phyloP scores from a whole-genome alignment of 176 grass and related monocot species.

The Bothriochloa decipiens region DNA sequence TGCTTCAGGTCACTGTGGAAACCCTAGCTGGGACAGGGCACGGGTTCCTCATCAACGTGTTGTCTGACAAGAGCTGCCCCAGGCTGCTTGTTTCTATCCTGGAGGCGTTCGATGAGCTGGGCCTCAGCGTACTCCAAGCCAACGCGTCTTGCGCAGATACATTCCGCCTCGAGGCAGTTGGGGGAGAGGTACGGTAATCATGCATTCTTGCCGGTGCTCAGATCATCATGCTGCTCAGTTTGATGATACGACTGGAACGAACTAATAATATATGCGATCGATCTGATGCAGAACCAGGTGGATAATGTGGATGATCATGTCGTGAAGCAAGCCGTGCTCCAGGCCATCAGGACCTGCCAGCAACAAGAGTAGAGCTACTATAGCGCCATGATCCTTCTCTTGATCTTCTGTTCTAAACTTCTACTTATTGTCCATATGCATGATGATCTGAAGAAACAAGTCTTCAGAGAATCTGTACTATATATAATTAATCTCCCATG shows the following conservation, averaged over 20 bases:
- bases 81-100: constrained; percentile 76
- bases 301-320: constrained; percentile 56
- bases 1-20: constrained; percentile 77
- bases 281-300: constrained; percentile 45
- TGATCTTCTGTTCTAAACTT: neutral
- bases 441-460: neutral
- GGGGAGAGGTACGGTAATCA: constrained; percentile 55
- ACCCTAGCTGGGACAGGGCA: constrained; percentile 48
- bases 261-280: constrained; percentile 4
- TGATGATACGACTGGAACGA: neutral
- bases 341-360: constrained; percentile 49
- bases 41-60: constrained; percentile 91
- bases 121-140: constrained; percentile 78
- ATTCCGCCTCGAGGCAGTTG: constrained; percentile 74
- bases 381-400: neutral
- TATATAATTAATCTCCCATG: neutral
- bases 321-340: constrained; percentile 81
- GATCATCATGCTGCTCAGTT: neutral
- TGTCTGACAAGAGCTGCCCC: constrained; percentile 71
- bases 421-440: neutral
- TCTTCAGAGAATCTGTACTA: neutral
- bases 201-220: neutral
- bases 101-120: constrained; percentile 82
- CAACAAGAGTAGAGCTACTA: constrained; percentile 7
- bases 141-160: constrained; percentile 75